Percentiles rank a stretch among this genome's conserved stretches.
Conservation (phyloP, 2,329 filamentous ascomycete species). For the Sporothrix variecibatus region DNA sequence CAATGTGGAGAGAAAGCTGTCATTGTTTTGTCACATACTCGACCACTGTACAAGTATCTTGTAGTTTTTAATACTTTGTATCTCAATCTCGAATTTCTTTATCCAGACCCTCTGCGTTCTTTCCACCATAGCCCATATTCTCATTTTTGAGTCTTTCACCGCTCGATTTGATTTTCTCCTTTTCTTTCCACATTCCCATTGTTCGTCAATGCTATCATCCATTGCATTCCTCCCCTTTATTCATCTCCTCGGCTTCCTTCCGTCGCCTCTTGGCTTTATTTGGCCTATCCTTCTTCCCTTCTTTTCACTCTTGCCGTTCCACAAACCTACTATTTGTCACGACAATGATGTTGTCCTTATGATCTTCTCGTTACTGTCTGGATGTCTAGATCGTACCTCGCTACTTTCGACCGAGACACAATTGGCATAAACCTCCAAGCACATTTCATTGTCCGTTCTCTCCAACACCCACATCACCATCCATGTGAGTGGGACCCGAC, state of each 20-base stretch:
- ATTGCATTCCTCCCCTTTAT: neutral
- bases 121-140: neutral
- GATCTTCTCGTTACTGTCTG: neutral
- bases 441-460: neutral
- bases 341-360: neutral
- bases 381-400: neutral
- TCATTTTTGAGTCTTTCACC: neutral
- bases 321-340: neutral
- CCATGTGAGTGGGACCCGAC: slow-evolving; percentile 16
- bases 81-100: neutral
- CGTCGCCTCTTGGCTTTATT: neutral
- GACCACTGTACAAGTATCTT: neutral
- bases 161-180: neutral
- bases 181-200: neutral
- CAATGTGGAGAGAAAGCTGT: neutral
- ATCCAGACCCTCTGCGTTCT: neutral
- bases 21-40: neutral
- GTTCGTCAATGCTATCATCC: neutral
- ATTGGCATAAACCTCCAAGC: neutral
- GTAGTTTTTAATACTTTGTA: neutral
- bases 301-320: neutral
- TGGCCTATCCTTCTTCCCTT: neutral
- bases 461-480: neutral
- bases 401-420: neutral
- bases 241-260: neutral